phyloP scores from a whole-genome alignment of 2,329 filamentous ascomycete species.

The Ceratocystis eucalypticola region DNA sequence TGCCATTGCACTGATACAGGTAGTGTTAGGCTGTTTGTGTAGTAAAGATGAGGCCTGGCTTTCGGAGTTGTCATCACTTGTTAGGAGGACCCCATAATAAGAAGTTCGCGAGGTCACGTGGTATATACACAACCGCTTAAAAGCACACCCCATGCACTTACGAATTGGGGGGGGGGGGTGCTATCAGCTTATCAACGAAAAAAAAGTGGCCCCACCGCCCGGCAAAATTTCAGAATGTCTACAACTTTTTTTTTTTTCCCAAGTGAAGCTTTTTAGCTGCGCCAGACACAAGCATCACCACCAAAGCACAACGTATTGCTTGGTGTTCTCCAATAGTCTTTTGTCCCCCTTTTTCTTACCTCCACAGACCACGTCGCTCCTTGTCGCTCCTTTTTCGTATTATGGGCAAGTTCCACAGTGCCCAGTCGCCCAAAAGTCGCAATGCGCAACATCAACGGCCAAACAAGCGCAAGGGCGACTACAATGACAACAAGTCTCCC shows the following conservation, averaged over 20 bases:
- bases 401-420: conserved; percentile 18
- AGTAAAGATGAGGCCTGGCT: not conserved
- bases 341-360: not conserved
- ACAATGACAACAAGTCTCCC: conserved; percentile 17
- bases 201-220: conserved; percentile 16
- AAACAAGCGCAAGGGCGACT: conserved; percentile 18
- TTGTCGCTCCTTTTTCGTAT: not conserved
- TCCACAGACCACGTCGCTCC: not conserved
- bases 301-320: not conserved
- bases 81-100: not conserved
- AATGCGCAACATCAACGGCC: conserved; percentile 11
- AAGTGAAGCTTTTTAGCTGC: conserved; percentile 8
- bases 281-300: not conserved
- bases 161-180: not conserved
- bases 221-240: conserved; percentile 17
- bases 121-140: not conserved
- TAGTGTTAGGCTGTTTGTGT: not conserved
- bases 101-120: conserved; percentile 12
- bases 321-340: not conserved
- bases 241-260: conserved; percentile 4
- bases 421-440: conserved; percentile 21
- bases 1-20: not conserved
- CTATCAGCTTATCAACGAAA: conserved; percentile 15
- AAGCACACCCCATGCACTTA: not conserved
- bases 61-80: not conserved